Percentiles rank a stretch among this genome's conserved stretches.
Evolutionary conservation across 139 green algal species (phyloP).

Genomic region (Chlorella sorokiniana): DNA sequence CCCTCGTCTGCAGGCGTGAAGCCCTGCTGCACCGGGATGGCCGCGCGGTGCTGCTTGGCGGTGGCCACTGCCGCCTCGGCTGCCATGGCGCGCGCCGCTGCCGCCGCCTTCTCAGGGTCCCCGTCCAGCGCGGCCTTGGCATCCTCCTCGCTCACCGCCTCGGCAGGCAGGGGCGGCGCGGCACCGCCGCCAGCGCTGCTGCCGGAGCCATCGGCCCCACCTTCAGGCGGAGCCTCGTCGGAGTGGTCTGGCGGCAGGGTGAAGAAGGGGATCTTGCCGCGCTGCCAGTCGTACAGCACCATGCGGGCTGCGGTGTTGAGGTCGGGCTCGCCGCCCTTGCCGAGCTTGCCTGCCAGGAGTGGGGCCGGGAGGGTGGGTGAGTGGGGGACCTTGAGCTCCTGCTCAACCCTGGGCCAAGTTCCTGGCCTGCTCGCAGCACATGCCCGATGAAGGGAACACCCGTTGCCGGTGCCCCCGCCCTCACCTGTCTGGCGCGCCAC

Average conservation of each 20-base stretch:
- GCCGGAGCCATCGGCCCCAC: background rate
- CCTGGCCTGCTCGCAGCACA: background rate
- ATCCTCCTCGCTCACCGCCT: constrained; percentile 35
- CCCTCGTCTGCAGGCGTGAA: constrained; percentile 72
- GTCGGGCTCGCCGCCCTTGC: constrained; percentile 91
- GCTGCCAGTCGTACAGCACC: constrained; percentile 98
- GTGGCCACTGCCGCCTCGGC: constrained; percentile 54
- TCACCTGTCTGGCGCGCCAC: constrained; percentile 67
- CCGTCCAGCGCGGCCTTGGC: constrained; percentile 22
- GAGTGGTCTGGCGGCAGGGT: constrained; percentile 79
- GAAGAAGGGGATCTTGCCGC: constrained; percentile 98
- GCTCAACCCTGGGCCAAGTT: background rate
- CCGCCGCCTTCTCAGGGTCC: constrained; percentile 27
- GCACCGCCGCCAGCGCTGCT: background rate
- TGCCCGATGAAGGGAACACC: too few relatives aligned
- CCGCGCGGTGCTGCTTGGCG: constrained; percentile 52
- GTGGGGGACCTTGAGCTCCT: background rate
- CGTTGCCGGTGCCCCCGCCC: background rate
- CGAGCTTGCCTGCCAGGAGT: constrained; percentile 64
- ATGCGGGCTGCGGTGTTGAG: constrained; percentile 94
- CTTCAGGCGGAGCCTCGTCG: constrained; percentile 33
- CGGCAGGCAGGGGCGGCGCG: background rate
- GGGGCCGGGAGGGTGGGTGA: background rate
- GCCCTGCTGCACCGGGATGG: constrained; percentile 69
- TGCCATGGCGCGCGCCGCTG: constrained; percentile 52